phyloP scores from a whole-genome alignment of 2,329 filamentous ascomycete species.

The Neofusicoccum sp. region DNA sequence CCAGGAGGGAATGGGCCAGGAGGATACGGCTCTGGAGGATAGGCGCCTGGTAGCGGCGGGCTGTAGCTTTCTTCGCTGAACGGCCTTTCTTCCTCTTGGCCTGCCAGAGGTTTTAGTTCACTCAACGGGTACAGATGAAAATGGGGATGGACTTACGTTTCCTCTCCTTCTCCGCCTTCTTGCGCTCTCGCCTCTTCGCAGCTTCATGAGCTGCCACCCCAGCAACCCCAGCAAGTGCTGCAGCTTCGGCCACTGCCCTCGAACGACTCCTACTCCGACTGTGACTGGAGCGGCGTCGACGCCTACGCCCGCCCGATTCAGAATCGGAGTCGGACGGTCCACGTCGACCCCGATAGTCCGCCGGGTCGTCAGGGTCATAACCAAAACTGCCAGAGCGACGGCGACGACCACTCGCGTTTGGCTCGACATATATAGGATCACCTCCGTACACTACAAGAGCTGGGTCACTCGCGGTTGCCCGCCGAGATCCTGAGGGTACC shows the following conservation, averaged over 20 bases:
- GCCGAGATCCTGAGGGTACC: constrained; percentile 44
- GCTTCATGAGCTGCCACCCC: constrained; percentile 59
- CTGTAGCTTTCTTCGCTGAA: constrained; percentile 5
- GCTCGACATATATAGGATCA: constrained; percentile 59
- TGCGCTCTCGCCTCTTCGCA: constrained; percentile 56
- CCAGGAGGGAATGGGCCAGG: constrained; percentile 6
- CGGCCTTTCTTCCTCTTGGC: constrained; percentile 22
- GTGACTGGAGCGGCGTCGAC: constrained; percentile 33
- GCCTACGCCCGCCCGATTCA: constrained; percentile 24
- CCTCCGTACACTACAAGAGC: constrained; percentile 64
- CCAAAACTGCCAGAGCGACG: constrained; percentile 30
- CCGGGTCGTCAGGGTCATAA: constrained; percentile 40
- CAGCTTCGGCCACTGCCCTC: constrained; percentile 54
- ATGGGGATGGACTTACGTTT: constrained; percentile 44
- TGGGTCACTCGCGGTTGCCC: constrained; percentile 46
- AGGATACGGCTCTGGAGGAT: constrained; percentile 14
- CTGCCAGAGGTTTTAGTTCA: constrained; percentile 15
- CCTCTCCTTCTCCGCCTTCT: constrained; percentile 53
- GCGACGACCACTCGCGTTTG: constrained; percentile 47
- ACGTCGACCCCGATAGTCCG: constrained; percentile 43
- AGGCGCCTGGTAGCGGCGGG: neutral
- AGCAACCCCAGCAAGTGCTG: constrained; percentile 57
- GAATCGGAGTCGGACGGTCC: constrained; percentile 40
- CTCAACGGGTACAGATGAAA: neutral
- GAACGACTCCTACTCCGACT: constrained; percentile 49